Base-by-base conservation (phyloP, 768 basidiomycete species). In the Mycena alexandri region DNA sequence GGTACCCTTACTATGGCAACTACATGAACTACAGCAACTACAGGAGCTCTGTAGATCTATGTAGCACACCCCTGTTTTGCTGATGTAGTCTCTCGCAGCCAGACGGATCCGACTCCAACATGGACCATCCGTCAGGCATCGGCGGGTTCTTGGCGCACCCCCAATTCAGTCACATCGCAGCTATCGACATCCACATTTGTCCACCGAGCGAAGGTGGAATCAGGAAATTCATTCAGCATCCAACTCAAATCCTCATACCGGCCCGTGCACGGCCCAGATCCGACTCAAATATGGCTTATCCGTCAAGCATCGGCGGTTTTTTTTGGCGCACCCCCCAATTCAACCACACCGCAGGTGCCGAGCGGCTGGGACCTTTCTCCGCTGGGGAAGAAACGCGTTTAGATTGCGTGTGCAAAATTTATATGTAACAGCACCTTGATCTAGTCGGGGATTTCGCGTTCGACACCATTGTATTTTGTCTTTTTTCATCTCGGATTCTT, bases 311-410 rank as follows among this genome's bases (percentile, higher is more conserved):
- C 52, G 52, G 19, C 33, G 16, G 34, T 33, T 53, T 33, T 53
- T 53, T 29, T 53, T 36, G 52, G 52, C 52, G 33, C 52, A 33
- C n/a, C 33, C 17, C 17, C 9, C 52, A 53, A 36, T 36, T n/a
- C 52, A 53, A 53, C 14, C 19, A 53, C 52, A 53, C 52, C 17
- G 52, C 52, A 34, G 33, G 52, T 34, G 13, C n/a, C 34, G 34
- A 53, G 46, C 46, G 46, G 46, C 46, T 21, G 29, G 46, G 46
- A 47, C 46, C 19, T 47, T 47, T 47, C 46, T 47, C 46, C 46
- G 46, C 46, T 47, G 46, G 6, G 46, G 46, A 47, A 47, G 46
- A 47, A 47, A 47, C 46, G 46, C 21, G 46, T 29, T 47, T 47
- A 47, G 46, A 47, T 47, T 47, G 19, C 46, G 46, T 47, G 22